Evolutionary conservation across 2,329 filamentous ascomycete genomes (phyloP).

Genomic region (Curvularia hawaiiensis): DNA sequence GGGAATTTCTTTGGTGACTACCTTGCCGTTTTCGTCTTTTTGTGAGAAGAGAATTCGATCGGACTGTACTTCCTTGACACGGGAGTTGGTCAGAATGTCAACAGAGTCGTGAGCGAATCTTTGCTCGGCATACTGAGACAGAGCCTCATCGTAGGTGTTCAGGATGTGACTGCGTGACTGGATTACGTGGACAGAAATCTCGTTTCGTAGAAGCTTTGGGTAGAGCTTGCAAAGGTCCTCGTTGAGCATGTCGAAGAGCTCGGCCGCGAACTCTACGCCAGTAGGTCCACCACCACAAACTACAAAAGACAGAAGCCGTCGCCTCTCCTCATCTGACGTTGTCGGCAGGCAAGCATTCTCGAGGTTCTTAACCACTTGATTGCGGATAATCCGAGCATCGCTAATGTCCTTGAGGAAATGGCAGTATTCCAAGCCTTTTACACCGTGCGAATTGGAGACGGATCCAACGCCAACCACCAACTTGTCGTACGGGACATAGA

Average conservation of each 20-base stretch:
- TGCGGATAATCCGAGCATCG: slow-evolving; percentile 88
- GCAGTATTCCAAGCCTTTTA: slow-evolving; percentile 91
- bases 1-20: slow-evolving; percentile 89
- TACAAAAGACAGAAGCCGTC: slow-evolving; percentile 90
- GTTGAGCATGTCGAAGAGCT: slow-evolving; percentile 94
- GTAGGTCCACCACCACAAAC: slow-evolving; percentile 94
- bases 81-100: slow-evolving; percentile 87
- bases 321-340: slow-evolving; percentile 84
- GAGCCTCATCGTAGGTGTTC: slow-evolving; percentile 95
- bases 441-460: slow-evolving; percentile 91
- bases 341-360: slow-evolving; percentile 93
- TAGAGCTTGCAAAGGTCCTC: slow-evolving; percentile 81
- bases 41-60: slow-evolving; percentile 92
- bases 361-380: slow-evolving; percentile 85
- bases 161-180: slow-evolving; percentile 94
- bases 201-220: slow-evolving; percentile 88
- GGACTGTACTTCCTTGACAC: slow-evolving; percentile 83
- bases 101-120: slow-evolving; percentile 91
- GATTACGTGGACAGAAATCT: slow-evolving; percentile 97
- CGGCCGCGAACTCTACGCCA: slow-evolving; percentile 96
- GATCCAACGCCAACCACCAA: slow-evolving; percentile 91
- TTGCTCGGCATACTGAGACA: slow-evolving; percentile 90
- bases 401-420: slow-evolving; percentile 95
- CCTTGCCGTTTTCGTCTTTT: slow-evolving; percentile 71
- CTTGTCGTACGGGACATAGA: slow-evolving; percentile 98